These are phyloP conservation scores for Diaporthe sp. DNA, from an alignment of 2,329 filamentous ascomycete genomes.

Conservation along the genomic window DNA sequence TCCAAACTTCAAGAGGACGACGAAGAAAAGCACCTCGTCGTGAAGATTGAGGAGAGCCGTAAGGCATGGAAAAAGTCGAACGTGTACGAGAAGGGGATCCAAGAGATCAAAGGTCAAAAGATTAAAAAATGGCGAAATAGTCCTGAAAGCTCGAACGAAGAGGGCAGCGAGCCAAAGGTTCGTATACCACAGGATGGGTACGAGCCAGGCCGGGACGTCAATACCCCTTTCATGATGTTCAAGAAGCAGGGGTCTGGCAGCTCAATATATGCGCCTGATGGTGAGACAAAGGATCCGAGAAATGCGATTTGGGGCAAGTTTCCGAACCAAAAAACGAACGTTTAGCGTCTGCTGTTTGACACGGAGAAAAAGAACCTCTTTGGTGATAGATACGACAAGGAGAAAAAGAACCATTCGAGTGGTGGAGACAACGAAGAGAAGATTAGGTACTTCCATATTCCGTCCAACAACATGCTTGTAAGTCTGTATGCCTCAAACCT, in stretches of 20 bases:
- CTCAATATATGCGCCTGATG: not conserved
- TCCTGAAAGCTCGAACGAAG: not conserved
- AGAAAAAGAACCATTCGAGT: no score
- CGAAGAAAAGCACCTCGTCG: not conserved
- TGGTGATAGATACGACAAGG: no score
- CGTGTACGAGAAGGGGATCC: not conserved
- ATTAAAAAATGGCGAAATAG: not conserved
- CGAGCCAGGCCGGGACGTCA: not conserved
- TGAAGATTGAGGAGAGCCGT: not conserved
- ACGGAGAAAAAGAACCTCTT: not conserved
- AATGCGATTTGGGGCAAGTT: not conserved
- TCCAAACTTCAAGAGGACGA: not conserved
- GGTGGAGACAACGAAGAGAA: not conserved
- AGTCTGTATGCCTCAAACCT: no score
- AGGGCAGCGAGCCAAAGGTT: no score
- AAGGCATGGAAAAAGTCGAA: not conserved
- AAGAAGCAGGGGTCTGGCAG: accelerated
- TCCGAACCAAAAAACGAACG: not conserved
- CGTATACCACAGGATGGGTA: not conserved
- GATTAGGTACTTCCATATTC: not conserved
- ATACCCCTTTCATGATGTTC: not conserved
- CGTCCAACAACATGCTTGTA: not conserved
- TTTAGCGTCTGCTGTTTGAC: not conserved
- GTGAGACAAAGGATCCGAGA: not conserved
- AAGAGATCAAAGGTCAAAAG: not conserved